phyloP scores from a whole-genome alignment of 352 stramenopile species.

The Globisporangium megalacanthum region DNA sequence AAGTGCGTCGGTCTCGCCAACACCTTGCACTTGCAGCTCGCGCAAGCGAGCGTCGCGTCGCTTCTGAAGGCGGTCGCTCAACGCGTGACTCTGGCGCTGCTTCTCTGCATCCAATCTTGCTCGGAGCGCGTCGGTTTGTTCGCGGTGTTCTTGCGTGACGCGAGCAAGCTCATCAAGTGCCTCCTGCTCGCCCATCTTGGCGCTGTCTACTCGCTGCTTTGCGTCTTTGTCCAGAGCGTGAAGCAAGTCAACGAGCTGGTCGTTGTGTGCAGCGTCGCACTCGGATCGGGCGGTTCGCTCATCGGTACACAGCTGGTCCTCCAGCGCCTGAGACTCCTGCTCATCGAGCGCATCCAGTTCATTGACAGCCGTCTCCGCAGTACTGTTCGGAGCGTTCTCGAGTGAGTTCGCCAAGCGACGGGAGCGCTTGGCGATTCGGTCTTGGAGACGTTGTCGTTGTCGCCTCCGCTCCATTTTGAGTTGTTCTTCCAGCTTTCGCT shows the following conservation, averaged over 20 bases:
- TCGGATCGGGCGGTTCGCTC: slow-evolving; percentile 4
- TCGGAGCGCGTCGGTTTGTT: slow-evolving; percentile 17
- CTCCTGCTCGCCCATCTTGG: slow-evolving; percentile 11
- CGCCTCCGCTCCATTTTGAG: slow-evolving; percentile 24
- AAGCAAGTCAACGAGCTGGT: not conserved
- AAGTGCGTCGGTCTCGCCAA: not conserved
- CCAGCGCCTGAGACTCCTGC: not conserved
- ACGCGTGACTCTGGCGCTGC: slow-evolving; percentile 16
- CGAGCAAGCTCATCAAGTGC: slow-evolving; percentile 24
- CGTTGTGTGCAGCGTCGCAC: not conserved
- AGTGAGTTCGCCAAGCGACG: not conserved
- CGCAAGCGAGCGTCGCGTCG: slow-evolving; percentile 1
- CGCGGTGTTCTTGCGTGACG: slow-evolving; percentile 20
- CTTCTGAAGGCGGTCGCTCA: slow-evolving; percentile 17
- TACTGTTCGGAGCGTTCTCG: not conserved
- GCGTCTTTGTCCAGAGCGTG: slow-evolving; percentile 11
- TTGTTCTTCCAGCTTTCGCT: slow-evolving; percentile 11
- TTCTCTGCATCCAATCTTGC: slow-evolving; percentile 18
- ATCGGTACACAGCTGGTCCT: slow-evolving; percentile 1
- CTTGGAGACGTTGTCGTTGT: slow-evolving; percentile 22
- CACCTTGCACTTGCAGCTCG: not conserved
- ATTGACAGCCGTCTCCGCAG: not conserved
- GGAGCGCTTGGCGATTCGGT: slow-evolving; percentile 23
- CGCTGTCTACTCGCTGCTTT: slow-evolving; percentile 9
- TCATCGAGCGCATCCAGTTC: slow-evolving; percentile 5